phyloP scores from a whole-genome alignment of 805 yeast species.

The Suhomyces sp. region DNA sequence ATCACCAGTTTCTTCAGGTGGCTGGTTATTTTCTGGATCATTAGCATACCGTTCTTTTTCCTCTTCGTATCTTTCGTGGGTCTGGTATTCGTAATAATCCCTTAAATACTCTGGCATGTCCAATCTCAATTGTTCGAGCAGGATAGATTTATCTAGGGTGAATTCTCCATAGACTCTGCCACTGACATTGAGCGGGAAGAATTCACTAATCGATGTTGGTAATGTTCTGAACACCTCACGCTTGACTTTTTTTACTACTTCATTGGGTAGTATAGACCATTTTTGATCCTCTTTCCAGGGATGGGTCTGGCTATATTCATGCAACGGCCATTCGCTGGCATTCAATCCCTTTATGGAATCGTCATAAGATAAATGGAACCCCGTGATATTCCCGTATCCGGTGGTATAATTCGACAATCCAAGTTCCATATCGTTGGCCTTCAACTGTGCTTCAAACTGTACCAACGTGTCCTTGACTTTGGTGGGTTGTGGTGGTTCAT shows the following conservation, averaged over 20 bases:
- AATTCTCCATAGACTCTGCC: constrained; percentile 38
- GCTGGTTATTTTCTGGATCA: constrained; percentile 25
- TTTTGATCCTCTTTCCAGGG: constrained; percentile 49
- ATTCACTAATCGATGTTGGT: neutral
- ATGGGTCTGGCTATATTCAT: constrained; percentile 40
- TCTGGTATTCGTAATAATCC: constrained; percentile 27
- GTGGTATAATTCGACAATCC: constrained; percentile 41
- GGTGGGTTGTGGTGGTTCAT: neutral
- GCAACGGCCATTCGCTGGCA: constrained; percentile 59
- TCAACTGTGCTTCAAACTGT: constrained; percentile 24
- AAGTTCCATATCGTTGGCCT: constrained; percentile 23
- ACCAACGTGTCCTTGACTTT: constrained; percentile 1
- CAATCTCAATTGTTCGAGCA: constrained; percentile 5
- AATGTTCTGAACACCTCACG: constrained; percentile 56
- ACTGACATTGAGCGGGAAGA: constrained; percentile 36
- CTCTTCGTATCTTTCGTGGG: constrained; percentile 23
- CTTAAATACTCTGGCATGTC: constrained; percentile 27
- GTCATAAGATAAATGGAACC: constrained; percentile 62
- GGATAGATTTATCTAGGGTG: no score
- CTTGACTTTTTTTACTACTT: constrained; percentile 47
- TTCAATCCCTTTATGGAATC: constrained; percentile 51
- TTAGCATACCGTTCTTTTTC: constrained; percentile 26
- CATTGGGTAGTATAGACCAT: constrained; percentile 60
- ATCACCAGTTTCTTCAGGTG: constrained; percentile 9
- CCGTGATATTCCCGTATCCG: constrained; percentile 74